Percentiles rank a stretch among this genome's conserved stretches.
phyloP scores from a whole-genome alignment of 2,329 filamentous ascomycete species.

The Zymoseptoria tritici region DNA sequence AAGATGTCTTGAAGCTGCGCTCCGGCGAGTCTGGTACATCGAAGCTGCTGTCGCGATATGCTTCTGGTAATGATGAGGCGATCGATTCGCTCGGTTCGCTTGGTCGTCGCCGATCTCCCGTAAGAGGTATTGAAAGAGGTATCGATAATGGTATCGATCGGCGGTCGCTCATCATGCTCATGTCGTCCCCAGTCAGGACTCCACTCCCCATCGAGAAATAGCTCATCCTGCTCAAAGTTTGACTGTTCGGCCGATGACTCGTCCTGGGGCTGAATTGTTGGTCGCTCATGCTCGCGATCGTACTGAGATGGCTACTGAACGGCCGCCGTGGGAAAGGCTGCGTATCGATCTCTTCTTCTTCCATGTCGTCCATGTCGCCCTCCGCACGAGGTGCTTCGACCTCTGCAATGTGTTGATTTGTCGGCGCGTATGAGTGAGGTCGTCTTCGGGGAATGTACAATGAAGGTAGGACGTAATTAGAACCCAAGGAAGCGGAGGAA shows the following conservation, averaged over 20 bases:
- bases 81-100: slow-evolving; percentile 22
- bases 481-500: slow-evolving; percentile 20
- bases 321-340: slow-evolving; percentile 25
- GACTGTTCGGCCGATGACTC: background rate
- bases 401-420: background rate
- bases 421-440: background rate
- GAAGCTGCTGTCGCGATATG: slow-evolving; percentile 10
- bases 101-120: slow-evolving; percentile 11
- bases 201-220: slow-evolving; percentile 29
- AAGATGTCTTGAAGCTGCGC: slow-evolving; percentile 25
- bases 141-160: slow-evolving; percentile 8
- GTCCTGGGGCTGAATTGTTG: slow-evolving; percentile 18
- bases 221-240: slow-evolving; percentile 14
- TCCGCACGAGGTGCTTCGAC: background rate
- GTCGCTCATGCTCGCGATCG: slow-evolving; percentile 30
- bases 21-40: slow-evolving; percentile 23
- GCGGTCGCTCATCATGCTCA: slow-evolving; percentile 6
- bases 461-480: slow-evolving; percentile 26
- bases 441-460: slow-evolving; percentile 28
- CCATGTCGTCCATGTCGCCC: slow-evolving; percentile 15
- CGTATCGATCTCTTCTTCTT: slow-evolving; percentile 23
- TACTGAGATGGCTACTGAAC: slow-evolving; percentile 29
- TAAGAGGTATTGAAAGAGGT: slow-evolving; percentile 15
- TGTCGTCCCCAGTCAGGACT: slow-evolving; percentile 26
- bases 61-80: slow-evolving; percentile 12